Evolutionary conservation across 225 moss, liverwort and hornwort species (phyloP), one percentile per base, ranked within the genome.

Genomic region (Neckera pumila): DNA sequence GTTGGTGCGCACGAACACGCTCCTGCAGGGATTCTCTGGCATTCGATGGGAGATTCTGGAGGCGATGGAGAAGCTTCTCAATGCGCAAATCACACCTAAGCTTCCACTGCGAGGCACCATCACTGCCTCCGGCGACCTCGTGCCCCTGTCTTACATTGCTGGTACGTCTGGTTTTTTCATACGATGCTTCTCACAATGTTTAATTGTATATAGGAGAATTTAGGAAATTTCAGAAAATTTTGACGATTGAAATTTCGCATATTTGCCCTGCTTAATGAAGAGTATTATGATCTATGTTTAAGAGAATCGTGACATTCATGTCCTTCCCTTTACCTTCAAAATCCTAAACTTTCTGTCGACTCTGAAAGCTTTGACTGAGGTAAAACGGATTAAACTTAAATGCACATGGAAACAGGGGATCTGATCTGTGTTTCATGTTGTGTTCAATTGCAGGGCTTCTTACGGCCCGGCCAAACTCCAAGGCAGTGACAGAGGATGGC

Each of bases 401-500:
- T 31, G 43, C 34, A 31, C 36, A 6, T n/a, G 75, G 45, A 71
- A 83, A 87, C 54, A n/a, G 53, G n/a, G 61, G 43, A 56, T 1
- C 54, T 86, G 54, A 89, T 76, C 33, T 33, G 53, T 40, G 27
- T 61, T 40, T 33, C 15, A 23, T 43, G 38, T 43, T 43, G 8
- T 74, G 14, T 31, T 25, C 36, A 53, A 65, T 38, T 74, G 80
- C 90, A 69, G 95, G 96, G 51, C 80, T 96, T 31, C 84, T 96
- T 70, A 96, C 95, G 17, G 94, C 92, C 33, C 87, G 94, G 21
- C 94, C 96, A 42, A 96, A 95, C 73, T 92, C 96, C 10, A 91
- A 90, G 80, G 94, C 89, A 7, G 60, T 87, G 53, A 91, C 89
- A 30, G 86, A 91, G 61, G 89, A 91, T 87, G 91, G 89, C 84